Evolutionary conservation across 805 yeast genomes (phyloP), one percentile per base, ranked within the genome.

Genomic region (Kuraishia cidri): DNA sequence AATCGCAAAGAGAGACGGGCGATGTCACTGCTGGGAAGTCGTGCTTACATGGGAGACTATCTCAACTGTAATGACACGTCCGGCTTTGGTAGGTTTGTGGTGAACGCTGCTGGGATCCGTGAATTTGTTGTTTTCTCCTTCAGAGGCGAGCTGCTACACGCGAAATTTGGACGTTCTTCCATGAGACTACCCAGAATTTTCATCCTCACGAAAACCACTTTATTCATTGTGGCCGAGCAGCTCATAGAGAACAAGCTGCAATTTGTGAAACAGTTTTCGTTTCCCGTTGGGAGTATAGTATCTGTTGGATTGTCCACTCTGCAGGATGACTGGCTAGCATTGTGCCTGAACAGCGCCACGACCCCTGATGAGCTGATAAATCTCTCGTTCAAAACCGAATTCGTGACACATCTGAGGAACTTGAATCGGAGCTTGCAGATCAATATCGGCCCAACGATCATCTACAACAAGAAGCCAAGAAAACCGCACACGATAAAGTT

Each of bases 1-100:
- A 78, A 79, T 22, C 69, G 82, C 47, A 92, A 92, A 49, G 92
- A 92, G 53, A 82, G 98, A 60, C 75, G 98, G 50, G 62, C 92
- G 32, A 71, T 87, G 70, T 83, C 95, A 18, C 61, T 92, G 50
- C 56, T 87, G 26, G 97, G 97, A 0, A 81, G 79, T 33, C 72
- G 98, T 45, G 79, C 90, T 5, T 94, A 72, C 45, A 72, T 82
- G 78, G 98, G 97, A n/a, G 98, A 92, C 54, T 92, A 92, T 46
- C 60, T 92, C 39, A 84, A 78, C 11, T 82, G 95, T 48, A 88
- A 86, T 57, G 83, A 79, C 43, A 53, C 69, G 16, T 45, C 64
- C 5, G 84, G 83, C 28, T 72, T 64, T 43, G 98, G 98, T 34
- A 74, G 78, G 20, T 86, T 79, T 48, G 61, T 92, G 32, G 68